Base-by-base conservation (phyloP, 176 grass and related monocot genomes). In the Aegilops tauschii region DNA sequence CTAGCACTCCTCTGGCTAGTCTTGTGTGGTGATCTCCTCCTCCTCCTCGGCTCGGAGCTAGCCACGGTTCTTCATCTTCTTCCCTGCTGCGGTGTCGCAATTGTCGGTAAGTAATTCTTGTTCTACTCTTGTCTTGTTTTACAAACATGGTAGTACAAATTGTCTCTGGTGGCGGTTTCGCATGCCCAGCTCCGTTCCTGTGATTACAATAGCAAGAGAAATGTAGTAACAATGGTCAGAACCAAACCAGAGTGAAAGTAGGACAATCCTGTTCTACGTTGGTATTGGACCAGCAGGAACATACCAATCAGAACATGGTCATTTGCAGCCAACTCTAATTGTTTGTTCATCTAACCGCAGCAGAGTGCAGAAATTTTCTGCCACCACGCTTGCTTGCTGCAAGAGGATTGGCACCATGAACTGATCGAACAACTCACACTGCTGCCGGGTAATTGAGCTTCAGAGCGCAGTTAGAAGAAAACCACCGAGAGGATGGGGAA, bases 401-500 rank as follows among this genome's bases (percentile, higher is more conserved):
- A 50, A 50, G 47, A 50, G 16, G 16, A 50, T 25, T 25, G 23
- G 23, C 23, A 25, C 23, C 9, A 64, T 29, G 21, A 89, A 32
- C 11, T 80, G 79, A 25, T 25, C 23, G 23, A 73, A 18, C 42
- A 69, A 0, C 9, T 9, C 7, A 29, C 14, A 61, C 54, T 8
- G 18, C 54, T 47, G 39, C 35, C 5, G 1, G 6, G 61, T 6
- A 50, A 31, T 78, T 83, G 39, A 65, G 28, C 58, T 73, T 67
- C 58, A 74, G 74, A 52, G 61, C 7, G 49, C 5, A 40, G 65
- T 3, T 18, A 81, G 36, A 80, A 17, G 14, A 73, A 50, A 31
- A 10, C 61, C 42, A 2, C n/a, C 29, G 0, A 85, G 30, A 85
- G 30, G 69, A 98, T 98, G 96, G 92, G 83, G 6, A 98, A 92